Percentiles rank a stretch among this genome's conserved stretches.
phyloP scores from a whole-genome alignment of 1,139 yeast species.

The Debaryomycetaceae sp. region DNA sequence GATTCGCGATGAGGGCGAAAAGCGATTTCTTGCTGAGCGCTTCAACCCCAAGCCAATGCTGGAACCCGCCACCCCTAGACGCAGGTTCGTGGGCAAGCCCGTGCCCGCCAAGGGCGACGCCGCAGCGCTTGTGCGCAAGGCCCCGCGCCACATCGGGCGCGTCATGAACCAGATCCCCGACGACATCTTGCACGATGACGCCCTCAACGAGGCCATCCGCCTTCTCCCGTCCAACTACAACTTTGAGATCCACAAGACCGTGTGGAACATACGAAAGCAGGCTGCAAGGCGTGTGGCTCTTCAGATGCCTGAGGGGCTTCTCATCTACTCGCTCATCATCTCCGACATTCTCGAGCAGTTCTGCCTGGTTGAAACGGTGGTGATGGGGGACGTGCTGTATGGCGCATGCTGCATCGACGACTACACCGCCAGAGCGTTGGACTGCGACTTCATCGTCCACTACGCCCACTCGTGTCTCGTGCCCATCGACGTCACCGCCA shows the following conservation, averaged over 20 bases:
- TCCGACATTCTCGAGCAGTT: conserved; percentile 91
- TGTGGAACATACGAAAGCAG: conserved; percentile 82
- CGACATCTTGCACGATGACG: conserved; percentile 74
- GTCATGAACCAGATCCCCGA: conserved; percentile 87
- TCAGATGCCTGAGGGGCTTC: conserved; percentile 96
- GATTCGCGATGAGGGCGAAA: too few species aligned
- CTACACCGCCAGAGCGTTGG: conserved; percentile 86
- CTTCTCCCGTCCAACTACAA: conserved; percentile 87
- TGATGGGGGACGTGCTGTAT: conserved; percentile 98
- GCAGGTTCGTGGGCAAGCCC: conserved; percentile 35
- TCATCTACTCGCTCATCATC: conserved; percentile 80
- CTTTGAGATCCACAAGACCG: conserved; percentile 92
- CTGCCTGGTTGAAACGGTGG: conserved; percentile 79
- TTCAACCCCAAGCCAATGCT: too few species aligned
- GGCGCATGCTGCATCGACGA: conserved; percentile 99
- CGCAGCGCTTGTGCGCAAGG: conserved; percentile 20
- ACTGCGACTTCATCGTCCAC: conserved; percentile 92
- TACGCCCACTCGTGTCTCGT: conserved; percentile 97
- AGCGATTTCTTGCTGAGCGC: too few species aligned
- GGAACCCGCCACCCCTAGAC: conserved; percentile 14
- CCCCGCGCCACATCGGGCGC: conserved; percentile 42
- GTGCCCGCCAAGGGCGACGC: conserved; percentile 2
- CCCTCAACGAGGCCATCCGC: conserved; percentile 73
- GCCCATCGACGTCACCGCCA: conserved; percentile 86
- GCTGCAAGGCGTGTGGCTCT: conserved; percentile 76